Conservation (phyloP, 2,329 filamentous ascomycete genomes). For the Dothistroma pini region DNA sequence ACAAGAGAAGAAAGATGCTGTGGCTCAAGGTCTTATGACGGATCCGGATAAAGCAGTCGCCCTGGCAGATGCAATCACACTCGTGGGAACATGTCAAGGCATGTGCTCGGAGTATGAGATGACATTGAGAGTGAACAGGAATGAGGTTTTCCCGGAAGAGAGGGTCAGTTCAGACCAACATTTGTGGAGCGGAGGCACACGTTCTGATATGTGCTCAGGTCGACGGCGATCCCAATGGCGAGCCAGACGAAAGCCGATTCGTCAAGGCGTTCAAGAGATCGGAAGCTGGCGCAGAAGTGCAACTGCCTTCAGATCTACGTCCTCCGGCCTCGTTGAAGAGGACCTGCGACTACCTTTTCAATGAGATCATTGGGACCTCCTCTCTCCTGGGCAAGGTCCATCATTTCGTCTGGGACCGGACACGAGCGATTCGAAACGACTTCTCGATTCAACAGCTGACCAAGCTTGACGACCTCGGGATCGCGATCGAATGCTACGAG, state of each 20-base stretch:
- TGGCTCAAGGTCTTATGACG: constrained; percentile 52
- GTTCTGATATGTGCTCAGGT: constrained; percentile 25
- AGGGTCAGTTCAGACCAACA: constrained; percentile 43
- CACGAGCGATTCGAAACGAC: constrained; percentile 62
- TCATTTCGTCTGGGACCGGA: constrained; percentile 64
- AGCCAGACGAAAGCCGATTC: constrained; percentile 50
- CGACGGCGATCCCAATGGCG: constrained; percentile 34
- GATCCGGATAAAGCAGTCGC: constrained; percentile 59
- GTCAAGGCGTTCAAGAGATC: constrained; percentile 62
- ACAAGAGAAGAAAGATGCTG: constrained; percentile 49
- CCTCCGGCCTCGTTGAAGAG: constrained; percentile 48
- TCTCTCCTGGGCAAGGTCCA: constrained; percentile 53
- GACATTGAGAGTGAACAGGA: constrained; percentile 58
- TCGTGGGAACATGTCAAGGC: constrained; percentile 58
- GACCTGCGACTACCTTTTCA: constrained; percentile 45
- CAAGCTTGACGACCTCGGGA: constrained; percentile 52
- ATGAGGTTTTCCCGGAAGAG: constrained; percentile 59
- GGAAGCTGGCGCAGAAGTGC: constrained; percentile 60
- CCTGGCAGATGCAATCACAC: constrained; percentile 58
- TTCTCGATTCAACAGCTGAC: constrained; percentile 61
- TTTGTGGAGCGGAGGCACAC: constrained; percentile 20
- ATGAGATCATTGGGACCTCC: constrained; percentile 49
- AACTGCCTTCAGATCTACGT: constrained; percentile 61
- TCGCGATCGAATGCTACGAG: constrained; percentile 59
- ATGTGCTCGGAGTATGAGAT: constrained; percentile 65